Evolutionary conservation across 2,329 filamentous ascomycete species (phyloP).

Genomic region (Aspergillus sp.): DNA sequence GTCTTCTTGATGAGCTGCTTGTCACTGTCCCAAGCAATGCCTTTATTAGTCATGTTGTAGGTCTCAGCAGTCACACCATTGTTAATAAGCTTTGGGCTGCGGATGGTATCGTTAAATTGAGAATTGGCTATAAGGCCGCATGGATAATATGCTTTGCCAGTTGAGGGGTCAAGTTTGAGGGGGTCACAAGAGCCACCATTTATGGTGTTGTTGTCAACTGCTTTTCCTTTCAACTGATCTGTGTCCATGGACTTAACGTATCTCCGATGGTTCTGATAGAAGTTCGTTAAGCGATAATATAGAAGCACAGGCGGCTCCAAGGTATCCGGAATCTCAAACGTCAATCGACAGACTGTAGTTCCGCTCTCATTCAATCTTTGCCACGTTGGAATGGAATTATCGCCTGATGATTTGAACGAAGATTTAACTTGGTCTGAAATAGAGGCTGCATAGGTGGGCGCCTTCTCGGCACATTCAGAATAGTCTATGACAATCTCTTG

Average conservation of each 20-base stretch:
- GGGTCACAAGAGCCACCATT: slow-evolving; percentile 73
- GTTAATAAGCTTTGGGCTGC: slow-evolving; percentile 58
- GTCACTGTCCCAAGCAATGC: slow-evolving; percentile 87
- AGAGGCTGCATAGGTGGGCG: slow-evolving; percentile 55
- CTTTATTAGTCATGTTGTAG: slow-evolving; percentile 75
- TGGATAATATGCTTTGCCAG: slow-evolving; percentile 79
- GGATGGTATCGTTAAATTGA: slow-evolving; percentile 91
- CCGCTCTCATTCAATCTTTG: slow-evolving; percentile 31
- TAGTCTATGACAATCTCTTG: slow-evolving; percentile 93
- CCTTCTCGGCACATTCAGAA: slow-evolving; percentile 68
- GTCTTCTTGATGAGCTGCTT: slow-evolving; percentile 73
- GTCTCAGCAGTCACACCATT: slow-evolving; percentile 56
- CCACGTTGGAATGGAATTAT: slow-evolving; percentile 35
- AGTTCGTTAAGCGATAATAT: slow-evolving; percentile 95
- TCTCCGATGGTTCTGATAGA: slow-evolving; percentile 97
- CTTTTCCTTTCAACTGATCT: slow-evolving; percentile 76
- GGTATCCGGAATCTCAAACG: slow-evolving; percentile 76
- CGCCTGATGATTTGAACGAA: slow-evolving; percentile 67
- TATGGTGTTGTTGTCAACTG: slow-evolving; percentile 63
- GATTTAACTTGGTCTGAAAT: slow-evolving; percentile 57
- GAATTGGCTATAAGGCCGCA: slow-evolving; percentile 97
- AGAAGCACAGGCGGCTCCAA: slow-evolving; percentile 82
- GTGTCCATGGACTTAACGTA: slow-evolving; percentile 89
- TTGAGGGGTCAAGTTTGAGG: slow-evolving; percentile 55
- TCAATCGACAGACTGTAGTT: slow-evolving; percentile 66